Base-by-base conservation (phyloP, 73 alveolate genomes). In the Symbiodinium pilosum region DNA sequence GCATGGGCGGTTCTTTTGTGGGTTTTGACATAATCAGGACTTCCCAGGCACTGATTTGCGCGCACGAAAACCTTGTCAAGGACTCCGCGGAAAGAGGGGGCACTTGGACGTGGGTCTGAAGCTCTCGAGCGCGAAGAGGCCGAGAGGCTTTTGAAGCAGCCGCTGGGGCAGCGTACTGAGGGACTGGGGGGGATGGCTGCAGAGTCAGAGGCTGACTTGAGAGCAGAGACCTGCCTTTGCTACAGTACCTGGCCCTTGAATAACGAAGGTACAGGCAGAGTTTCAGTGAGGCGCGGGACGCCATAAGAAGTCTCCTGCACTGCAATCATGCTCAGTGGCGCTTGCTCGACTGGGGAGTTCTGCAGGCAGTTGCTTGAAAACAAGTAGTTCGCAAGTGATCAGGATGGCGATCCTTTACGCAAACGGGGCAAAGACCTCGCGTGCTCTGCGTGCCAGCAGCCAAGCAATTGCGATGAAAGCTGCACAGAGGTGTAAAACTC, bases 401-500 rank as follows among this genome's bases (percentile, higher is more conserved):
- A 91, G 97, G 97, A 91, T n/a, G 97, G 97, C 28, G 97, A 91
- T 43, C 59, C 97, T 39, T 56, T 91, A 52, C 84, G 97, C 32
- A 71, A 88, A 16, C 75, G 97, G 73, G 97, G 97, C 88, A 41
- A 64, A 9, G 83, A 68, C 26, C 88, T 91, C 1, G 97, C 97
- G 30, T 91, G 97, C 88, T 91, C 97, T 4, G 97, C 97, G 3
- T 91, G 97, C 51, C 52, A n/a, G 75, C 44, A 34, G 86, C 75
- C 41, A 54, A 54, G 73, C n/a, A n/a, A n/a, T n/a, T n/a, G n/a
- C n/a, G n/a, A n/a, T 47, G 59, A 47, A 47, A 47, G 59, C 59
- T 47, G 14, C 14, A 47, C 14, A 47, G 6, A 47, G 6, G 14
- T 47, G 14, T 47, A 47, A 9, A 47, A n/a, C n/a, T n/a, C n/a